phyloP scores from a whole-genome alignment of 306 rosid genomes.

The Pyrus bretschneideri region DNA sequence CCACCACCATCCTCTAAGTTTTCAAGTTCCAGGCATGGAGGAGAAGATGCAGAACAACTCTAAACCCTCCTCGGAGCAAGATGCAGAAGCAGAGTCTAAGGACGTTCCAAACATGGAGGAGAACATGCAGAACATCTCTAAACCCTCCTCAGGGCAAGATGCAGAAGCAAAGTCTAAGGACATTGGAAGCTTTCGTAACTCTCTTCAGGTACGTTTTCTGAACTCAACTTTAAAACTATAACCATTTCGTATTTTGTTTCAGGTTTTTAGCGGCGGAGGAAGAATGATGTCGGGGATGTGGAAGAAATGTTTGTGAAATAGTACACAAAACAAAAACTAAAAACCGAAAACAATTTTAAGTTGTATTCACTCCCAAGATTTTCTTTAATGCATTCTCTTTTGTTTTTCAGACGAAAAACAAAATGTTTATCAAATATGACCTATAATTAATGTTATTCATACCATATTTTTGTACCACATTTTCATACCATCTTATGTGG shows the following conservation, averaged over 20 bases:
- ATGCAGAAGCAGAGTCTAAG: conserved; percentile 30
- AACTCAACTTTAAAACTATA: background rate
- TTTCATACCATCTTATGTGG: no score
- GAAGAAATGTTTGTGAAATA: background rate
- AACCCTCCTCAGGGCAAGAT: conserved; percentile 31
- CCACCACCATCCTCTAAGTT: background rate
- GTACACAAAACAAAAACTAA: background rate
- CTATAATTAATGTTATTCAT: no score
- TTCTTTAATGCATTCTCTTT: background rate
- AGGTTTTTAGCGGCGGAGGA: background rate
- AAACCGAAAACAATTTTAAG: background rate
- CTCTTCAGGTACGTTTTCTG: conserved; percentile 52
- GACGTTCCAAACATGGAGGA: conserved; percentile 19
- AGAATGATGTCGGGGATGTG: background rate
- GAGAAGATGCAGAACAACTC: conserved; percentile 32
- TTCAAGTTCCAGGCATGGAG: background rate
- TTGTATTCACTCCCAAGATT: background rate
- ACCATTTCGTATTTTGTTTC: no score
- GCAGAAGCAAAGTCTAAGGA: conserved; percentile 34
- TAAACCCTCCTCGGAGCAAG: conserved; percentile 29
- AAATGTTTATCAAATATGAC: no score
- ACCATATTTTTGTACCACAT: no score
- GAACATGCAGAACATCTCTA: conserved; percentile 31
- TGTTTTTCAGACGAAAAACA: no score
- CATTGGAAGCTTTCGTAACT: conserved; percentile 38